A percentile compares a stretch with the other conserved stretches of the same genome.
Evolutionary conservation across 257 asterid genomes (phyloP).

Genomic region (Cinchona pubescens): DNA sequence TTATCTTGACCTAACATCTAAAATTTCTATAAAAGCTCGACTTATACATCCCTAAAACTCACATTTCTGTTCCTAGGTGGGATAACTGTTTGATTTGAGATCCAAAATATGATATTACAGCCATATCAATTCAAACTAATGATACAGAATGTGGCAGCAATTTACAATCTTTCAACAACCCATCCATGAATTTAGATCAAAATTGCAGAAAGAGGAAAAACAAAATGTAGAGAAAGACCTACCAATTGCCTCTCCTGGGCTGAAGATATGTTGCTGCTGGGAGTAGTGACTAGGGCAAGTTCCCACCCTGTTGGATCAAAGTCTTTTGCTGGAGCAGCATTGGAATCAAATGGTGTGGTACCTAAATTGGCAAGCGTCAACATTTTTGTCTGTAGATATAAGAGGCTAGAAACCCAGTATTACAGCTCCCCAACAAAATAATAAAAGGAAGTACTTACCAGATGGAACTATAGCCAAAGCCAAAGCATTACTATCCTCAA

Average conservation of each 20-base stretch:
- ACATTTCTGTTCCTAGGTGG: not conserved
- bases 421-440: not conserved
- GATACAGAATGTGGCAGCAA: not conserved
- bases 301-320: constrained; percentile 95
- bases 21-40: not conserved
- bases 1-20: not conserved
- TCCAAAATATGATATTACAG: not conserved
- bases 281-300: constrained; percentile 87
- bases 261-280: constrained; percentile 76
- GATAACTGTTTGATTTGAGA: not conserved
- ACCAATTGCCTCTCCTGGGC: constrained; percentile 93
- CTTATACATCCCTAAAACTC: not conserved
- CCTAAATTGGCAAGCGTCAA: constrained; percentile 37
- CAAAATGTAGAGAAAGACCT: constrained; percentile 17
- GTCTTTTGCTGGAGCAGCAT: constrained; percentile 44
- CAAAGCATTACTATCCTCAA: constrained; percentile 85
- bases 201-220: too few species aligned
- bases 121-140: not conserved
- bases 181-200: not conserved
- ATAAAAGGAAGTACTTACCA: constrained; percentile 40
- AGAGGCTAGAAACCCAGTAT: constrained; percentile 3
- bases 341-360: constrained; percentile 48
- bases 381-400: not conserved
- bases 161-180: not conserved
- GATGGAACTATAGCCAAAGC: constrained; percentile 91